Conservation (phyloP, 257 asterid species). For the Osmanthus fragrans region DNA sequence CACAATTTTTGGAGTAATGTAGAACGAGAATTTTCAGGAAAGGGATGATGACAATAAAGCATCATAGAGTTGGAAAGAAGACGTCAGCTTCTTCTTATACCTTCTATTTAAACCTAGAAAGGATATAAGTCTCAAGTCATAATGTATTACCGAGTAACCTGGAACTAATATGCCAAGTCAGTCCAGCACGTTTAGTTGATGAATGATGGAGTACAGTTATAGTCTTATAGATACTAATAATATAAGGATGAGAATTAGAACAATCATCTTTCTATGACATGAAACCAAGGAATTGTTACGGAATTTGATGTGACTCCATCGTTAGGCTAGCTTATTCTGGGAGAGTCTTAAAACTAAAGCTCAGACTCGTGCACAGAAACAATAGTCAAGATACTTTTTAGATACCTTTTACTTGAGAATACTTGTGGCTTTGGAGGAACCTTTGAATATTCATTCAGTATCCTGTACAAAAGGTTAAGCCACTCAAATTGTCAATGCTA, state of each 20-base stretch:
- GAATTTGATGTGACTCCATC: not conserved
- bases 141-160: not conserved
- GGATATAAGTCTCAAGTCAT: not conserved
- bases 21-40: not conserved
- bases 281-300: not conserved
- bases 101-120: not conserved
- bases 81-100: not conserved
- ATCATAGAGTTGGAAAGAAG: not conserved
- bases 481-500: not conserved
- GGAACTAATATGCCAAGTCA: not conserved
- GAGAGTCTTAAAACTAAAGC: not conserved
- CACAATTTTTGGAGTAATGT: not conserved
- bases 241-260: not conserved
- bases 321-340: not conserved
- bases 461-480: conserved; percentile 40
- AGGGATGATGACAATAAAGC: not conserved
- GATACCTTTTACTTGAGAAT: conserved; percentile 62
- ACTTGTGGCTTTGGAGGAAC: conserved; percentile 67
- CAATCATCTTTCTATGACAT: not conserved
- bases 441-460: conserved; percentile 69
- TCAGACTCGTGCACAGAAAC: not conserved
- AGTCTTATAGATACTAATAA: not conserved
- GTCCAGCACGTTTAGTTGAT: not conserved
- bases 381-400: not conserved
- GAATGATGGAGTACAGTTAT: not conserved